A percentile compares a stretch with the other conserved stretches of the same genome.
These are phyloP conservation scores for Fusarium hostae DNA, from an alignment of 2,329 filamentous ascomycete species.

Conservation along the genomic window DNA sequence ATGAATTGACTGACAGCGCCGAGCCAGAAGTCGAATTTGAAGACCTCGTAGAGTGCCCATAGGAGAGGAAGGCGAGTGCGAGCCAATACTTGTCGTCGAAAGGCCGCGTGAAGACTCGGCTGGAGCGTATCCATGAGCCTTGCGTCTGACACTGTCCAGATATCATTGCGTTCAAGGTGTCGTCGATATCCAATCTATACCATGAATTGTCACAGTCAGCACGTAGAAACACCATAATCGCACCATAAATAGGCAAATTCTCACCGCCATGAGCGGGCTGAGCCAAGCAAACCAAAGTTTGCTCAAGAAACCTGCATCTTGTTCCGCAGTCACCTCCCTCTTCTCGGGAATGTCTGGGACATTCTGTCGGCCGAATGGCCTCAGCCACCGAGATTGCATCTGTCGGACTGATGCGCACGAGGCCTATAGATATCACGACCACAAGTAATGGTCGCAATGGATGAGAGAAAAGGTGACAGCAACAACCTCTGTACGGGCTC, in stretches of 20 bases:
- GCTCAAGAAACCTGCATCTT: background rate
- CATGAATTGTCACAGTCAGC: background rate
- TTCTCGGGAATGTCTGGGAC: background rate
- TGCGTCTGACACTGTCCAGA: background rate
- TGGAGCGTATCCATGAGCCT: background rate
- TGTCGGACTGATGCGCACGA: background rate
- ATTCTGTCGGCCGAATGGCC: background rate
- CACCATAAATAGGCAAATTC: background rate
- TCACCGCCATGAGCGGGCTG: background rate
- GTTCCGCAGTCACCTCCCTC: background rate
- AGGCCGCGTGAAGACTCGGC: background rate
- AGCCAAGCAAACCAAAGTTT: constrained; percentile 2
- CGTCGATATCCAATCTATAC: background rate
- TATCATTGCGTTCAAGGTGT: background rate
- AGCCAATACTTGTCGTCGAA: background rate
- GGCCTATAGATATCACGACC: background rate
- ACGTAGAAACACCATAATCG: background rate
- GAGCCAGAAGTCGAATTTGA: background rate
- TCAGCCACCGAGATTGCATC: background rate
- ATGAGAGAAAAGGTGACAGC: background rate
- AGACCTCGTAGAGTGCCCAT: background rate
- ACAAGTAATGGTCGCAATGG: background rate
- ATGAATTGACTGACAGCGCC: background rate
- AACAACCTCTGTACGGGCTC: background rate
- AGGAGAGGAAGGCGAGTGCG: background rate